phyloP scores from a whole-genome alignment of 2,329 filamentous ascomycete genomes.

The Phyllosticta paracitricarpa region DNA sequence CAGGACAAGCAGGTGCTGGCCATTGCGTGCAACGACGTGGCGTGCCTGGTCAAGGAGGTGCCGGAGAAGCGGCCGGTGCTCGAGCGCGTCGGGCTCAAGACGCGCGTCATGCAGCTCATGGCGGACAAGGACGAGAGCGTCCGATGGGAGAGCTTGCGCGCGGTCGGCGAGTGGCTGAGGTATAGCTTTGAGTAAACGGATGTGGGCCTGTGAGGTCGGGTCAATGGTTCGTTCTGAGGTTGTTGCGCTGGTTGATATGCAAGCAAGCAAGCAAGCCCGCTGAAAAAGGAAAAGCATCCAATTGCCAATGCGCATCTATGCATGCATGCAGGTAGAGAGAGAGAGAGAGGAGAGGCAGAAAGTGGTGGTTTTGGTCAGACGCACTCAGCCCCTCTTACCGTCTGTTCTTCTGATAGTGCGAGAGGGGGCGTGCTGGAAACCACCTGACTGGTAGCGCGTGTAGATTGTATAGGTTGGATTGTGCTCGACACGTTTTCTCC shows the following conservation, averaged over 20 bases:
- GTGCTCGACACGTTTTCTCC: not conserved
- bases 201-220: not conserved
- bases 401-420: not conserved
- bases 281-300: not conserved
- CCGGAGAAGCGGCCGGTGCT: constrained; percentile 72
- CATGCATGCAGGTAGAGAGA: not conserved
- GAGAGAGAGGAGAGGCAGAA: not conserved
- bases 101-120: constrained; percentile 88
- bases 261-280: not conserved
- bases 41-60: constrained; percentile 78
- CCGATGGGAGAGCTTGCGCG: constrained; percentile 83
- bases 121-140: constrained; percentile 78
- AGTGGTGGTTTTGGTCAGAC: not conserved
- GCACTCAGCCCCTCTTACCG: not conserved
- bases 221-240: not conserved
- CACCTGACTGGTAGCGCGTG: not conserved
- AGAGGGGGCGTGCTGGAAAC: not conserved
- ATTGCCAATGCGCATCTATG: not conserved
- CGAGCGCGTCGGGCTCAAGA: constrained; percentile 78
- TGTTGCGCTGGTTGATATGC: not conserved
- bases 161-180: constrained; percentile 67
- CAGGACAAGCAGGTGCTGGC: constrained; percentile 79
- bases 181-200: constrained; percentile 41
- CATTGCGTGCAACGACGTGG: constrained; percentile 87
- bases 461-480: not conserved